Base-by-base conservation (phyloP, 176 grass and related monocot genomes). In the Oryza brachyantha region DNA sequence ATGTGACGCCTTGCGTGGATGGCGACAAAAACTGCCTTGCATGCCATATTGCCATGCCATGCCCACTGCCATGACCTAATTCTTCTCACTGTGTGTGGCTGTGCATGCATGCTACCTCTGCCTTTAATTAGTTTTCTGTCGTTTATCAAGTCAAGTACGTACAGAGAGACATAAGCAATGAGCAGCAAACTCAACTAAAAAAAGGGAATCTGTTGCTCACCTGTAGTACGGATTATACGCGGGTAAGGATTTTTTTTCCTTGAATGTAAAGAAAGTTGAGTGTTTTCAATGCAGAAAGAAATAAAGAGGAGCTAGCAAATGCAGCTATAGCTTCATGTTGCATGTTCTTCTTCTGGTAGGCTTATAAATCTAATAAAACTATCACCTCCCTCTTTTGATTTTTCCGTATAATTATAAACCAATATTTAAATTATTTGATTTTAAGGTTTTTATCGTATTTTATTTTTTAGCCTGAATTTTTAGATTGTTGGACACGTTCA, bases 1-100 rank as follows among this genome's bases (percentile, higher is more conserved):
- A 87, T 87, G 79, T 71, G 85, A 87, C 58, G 19, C 72, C 31
- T 75, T 13, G 32, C 32, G 42, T 29, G 35, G 10, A 48, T 59
- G 41, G 42, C 70, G 86, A 79, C 70, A 84, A 79, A 29, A 46
- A 54, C 58, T 34, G 40, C 52, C 27, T 69, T 75, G 37, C 65
- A 76, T 32, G 31, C 31, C 75, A 69, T 64, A 42, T 21, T 32
- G 31, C 31, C 75, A 69, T 64, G 55, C 50, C 50, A 55, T 55
- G 50, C 41, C 45, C 45, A 48, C 45, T 48, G 45, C 50, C 75
- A 63, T 70, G 64, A 57, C 81, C 86, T 75, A 80, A 75, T 64
- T 88, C 57, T 32, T 61, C 75, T 72, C 68, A 29, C 67, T 67
- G 13, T n/a, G 35, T 19, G 50, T 55, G 50, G 10, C 29, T 36